phyloP scores from a whole-genome alignment of 768 basidiomycete genomes.

The Rhizopogon roseolus region DNA sequence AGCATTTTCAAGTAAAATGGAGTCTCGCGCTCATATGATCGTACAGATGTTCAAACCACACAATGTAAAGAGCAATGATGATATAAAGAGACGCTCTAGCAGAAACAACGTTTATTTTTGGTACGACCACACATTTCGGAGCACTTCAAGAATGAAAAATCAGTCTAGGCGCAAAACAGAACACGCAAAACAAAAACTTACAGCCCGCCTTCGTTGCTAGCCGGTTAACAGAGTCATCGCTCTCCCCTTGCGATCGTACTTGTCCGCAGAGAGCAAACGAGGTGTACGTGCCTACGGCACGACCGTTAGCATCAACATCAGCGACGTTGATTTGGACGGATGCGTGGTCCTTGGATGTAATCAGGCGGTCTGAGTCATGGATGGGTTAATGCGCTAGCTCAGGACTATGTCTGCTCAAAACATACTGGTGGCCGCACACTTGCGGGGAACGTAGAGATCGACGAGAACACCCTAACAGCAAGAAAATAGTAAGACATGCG shows the following conservation, averaged over 20 bases:
- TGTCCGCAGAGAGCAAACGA: conserved; percentile 94
- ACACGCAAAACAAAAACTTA: conserved; percentile 42
- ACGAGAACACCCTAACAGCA: conserved; percentile 84
- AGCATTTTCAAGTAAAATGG: background rate
- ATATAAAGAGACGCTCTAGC: conserved; percentile 8
- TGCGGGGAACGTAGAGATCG: conserved; percentile 99
- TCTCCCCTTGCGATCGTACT: conserved; percentile 92
- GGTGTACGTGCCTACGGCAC: conserved; percentile 72
- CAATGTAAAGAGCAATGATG: conserved; percentile 8
- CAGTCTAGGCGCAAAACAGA: background rate
- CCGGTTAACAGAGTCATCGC: conserved; percentile 95
- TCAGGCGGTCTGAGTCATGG: conserved; percentile 74
- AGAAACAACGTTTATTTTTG: conserved; percentile 61
- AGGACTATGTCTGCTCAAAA: conserved; percentile 15
- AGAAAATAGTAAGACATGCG: background rate
- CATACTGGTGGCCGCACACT: conserved; percentile 96
- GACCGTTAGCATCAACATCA: conserved; percentile 90
- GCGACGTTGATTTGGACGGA: conserved; percentile 95
- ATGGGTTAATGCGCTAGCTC: conserved; percentile 2
- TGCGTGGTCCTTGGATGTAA: conserved; percentile 98
- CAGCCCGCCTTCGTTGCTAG: conserved; percentile 92
- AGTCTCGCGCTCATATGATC: background rate
- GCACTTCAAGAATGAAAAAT: conserved; percentile 48
- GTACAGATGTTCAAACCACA: background rate
- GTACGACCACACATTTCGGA: conserved; percentile 95